These are phyloP conservation scores for Euphorbia schlechtendalii DNA, from an alignment of 441 rosid genomes.

Conservation along the genomic window DNA sequence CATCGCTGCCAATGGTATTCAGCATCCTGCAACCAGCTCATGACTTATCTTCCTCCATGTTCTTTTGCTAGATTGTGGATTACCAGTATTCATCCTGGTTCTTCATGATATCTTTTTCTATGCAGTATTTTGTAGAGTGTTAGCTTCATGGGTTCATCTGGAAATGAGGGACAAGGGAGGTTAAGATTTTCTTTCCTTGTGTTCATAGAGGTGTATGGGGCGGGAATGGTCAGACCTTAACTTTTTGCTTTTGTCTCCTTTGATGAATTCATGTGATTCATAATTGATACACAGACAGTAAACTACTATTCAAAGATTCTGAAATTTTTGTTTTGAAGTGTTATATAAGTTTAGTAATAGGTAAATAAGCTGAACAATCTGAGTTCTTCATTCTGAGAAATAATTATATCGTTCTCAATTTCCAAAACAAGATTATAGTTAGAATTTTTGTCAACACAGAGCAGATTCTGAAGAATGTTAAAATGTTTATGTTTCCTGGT, in stretches of 20 bases:
- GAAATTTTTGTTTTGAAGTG: background rate
- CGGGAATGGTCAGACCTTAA: background rate
- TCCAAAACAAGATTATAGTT: background rate
- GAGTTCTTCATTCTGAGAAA: background rate
- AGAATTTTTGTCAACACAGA: background rate
- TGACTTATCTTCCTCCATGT: background rate
- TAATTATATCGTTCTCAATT: background rate
- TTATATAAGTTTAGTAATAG: background rate
- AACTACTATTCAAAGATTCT: background rate
- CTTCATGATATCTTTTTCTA: background rate
- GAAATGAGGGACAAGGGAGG: background rate
- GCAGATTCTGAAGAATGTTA: background rate
- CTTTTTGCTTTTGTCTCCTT: background rate
- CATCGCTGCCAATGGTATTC: background rate
- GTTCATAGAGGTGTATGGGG: background rate
- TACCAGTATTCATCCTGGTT: background rate
- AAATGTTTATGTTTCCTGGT: background rate
- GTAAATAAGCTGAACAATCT: background rate
- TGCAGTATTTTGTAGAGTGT: background rate
- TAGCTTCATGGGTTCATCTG: background rate
- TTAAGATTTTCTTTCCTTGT: background rate
- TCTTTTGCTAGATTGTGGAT: constrained; percentile 1
- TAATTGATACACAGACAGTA: background rate
- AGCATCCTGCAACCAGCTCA: background rate
- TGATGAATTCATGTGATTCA: background rate